Percentiles rank a stretch among this genome's conserved stretches.
Evolutionary conservation across 305 asterid species (phyloP).

Genomic region (Euphrasia arctica): DNA sequence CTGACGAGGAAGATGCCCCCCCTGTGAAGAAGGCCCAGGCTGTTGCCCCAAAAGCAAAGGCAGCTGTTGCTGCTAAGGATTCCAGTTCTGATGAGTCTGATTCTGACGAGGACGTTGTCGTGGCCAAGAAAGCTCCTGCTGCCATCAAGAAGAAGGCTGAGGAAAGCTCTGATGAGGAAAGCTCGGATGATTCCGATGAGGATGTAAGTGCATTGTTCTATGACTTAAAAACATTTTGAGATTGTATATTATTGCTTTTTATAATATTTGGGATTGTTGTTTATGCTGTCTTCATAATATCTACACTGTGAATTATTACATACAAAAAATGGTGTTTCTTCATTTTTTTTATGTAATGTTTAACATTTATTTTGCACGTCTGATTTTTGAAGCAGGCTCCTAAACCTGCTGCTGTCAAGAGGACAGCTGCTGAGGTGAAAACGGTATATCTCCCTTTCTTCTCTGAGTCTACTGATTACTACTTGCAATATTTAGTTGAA

Average conservation of each 20-base stretch:
- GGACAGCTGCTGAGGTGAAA: slow-evolving; percentile 21
- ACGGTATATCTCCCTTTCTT: slow-evolving; percentile 23
- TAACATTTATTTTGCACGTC: background rate
- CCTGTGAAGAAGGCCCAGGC: slow-evolving; percentile 20
- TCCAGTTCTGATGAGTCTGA: slow-evolving; percentile 30
- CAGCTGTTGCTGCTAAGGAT: slow-evolving; percentile 24
- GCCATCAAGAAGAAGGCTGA: slow-evolving; percentile 34
- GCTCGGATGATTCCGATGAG: slow-evolving; percentile 34
- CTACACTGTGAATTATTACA: too few relatives aligned
- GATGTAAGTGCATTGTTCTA: slow-evolving; percentile 30
- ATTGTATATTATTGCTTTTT: too few relatives aligned
- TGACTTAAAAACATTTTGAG: background rate
- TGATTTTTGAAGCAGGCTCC: slow-evolving; percentile 12
- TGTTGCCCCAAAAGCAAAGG: slow-evolving; percentile 26
- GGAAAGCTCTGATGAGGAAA: slow-evolving; percentile 37
- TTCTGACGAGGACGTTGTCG: slow-evolving; percentile 35
- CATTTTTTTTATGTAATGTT: background rate
- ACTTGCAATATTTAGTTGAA: background rate
- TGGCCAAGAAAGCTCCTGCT: slow-evolving; percentile 29
- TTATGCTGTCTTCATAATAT: background rate
- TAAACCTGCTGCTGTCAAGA: slow-evolving; percentile 33
- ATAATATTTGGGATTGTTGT: too few relatives aligned
- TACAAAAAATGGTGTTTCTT: background rate
- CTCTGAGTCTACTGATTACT: background rate
- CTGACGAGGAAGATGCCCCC: slow-evolving; percentile 14